Evolutionary conservation across 176 grass and related monocot genomes (phyloP).

Genomic region (Eragrostis curvula): DNA sequence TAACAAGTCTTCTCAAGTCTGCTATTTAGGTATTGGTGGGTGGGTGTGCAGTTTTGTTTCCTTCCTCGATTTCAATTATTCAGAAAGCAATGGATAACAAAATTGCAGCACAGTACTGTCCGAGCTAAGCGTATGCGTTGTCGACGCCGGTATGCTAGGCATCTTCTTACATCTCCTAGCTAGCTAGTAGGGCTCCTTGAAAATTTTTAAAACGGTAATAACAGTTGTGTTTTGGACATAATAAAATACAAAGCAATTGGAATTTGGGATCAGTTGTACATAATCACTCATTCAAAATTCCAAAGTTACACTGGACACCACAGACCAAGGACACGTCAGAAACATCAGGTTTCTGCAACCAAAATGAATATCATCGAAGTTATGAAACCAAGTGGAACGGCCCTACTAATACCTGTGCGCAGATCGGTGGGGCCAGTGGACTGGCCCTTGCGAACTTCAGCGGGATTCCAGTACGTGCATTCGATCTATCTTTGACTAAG

Average conservation of each 20-base stretch:
- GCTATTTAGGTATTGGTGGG: slow-evolving; percentile 29
- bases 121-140: background rate
- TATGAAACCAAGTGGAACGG: too few relatives aligned
- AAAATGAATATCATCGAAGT: too few relatives aligned
- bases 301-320: too few relatives aligned
- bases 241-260: too few relatives aligned
- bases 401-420: too few relatives aligned
- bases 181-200: too few relatives aligned
- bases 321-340: too few relatives aligned
- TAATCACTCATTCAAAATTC: too few relatives aligned
- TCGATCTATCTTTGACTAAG: slow-evolving; percentile 32
- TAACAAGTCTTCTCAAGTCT: slow-evolving; percentile 23
- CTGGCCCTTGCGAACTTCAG: background rate
- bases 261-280: too few relatives aligned
- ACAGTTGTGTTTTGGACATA: too few relatives aligned
- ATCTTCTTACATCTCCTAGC: background rate
- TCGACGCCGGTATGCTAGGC: background rate
- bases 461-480: slow-evolving; percentile 6
- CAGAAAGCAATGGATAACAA: slow-evolving; percentile 9
- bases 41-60: slow-evolving; percentile 34
- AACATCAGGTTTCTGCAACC: too few relatives aligned
- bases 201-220: too few relatives aligned
- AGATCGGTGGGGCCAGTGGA: background rate
- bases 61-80: slow-evolving; percentile 25
- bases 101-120: background rate